Base-by-base conservation (phyloP, 2,329 filamentous ascomycete genomes). In the Diaporthe batatas region DNA sequence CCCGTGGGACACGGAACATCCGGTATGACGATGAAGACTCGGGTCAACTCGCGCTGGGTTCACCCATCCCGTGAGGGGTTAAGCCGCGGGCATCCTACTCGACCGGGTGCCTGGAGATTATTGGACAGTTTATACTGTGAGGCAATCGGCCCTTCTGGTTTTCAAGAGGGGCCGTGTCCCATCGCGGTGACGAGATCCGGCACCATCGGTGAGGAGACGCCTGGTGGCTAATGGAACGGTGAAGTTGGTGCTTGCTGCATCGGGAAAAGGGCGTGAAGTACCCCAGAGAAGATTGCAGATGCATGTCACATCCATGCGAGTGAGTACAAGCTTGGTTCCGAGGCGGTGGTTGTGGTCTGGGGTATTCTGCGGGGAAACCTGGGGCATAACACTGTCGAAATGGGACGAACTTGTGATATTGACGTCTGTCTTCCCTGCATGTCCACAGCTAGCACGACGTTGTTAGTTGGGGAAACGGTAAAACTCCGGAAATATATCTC, bases 81-180 rank as follows among this genome's bases (percentile, higher is more conserved):
- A 58, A 32, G 62, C 29, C 32, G 6, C 25, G 32, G 2, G 47
- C 44, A 16, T 67, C 16, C 25, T 51, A 49, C 59, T 65, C 29
- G 18, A 64, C 59, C 42, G n/a, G 42, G 59, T 49, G 59, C 59
- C 42, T 65, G 44, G 29, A 36, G 12, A 36, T 36, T 51, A 65
- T 51, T 65, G 32, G 32, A 18, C 32, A 67, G 14, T 39, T 32
- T 34, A 14, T 53, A 25, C 12, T 51, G 32, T 7, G 32, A 49
- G 39, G 55, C 55, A 72, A 70, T 74, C 70, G 73, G 73, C 55
- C 73, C 73, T 70, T 74, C 51, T 74, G 44, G 29, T 53, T 47
- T 67, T 34, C 10, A 21, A 25, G 62, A 67, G 62, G 62, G 62
- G 62, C 62, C 47, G 44, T 36, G 59, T 36, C 29, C 44, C 44